Percentiles rank a stretch among this genome's conserved stretches.
These are phyloP conservation scores for Elsinoe fawcettii DNA, from an alignment of 2,329 filamentous ascomycete genomes.

Conservation along the genomic window DNA sequence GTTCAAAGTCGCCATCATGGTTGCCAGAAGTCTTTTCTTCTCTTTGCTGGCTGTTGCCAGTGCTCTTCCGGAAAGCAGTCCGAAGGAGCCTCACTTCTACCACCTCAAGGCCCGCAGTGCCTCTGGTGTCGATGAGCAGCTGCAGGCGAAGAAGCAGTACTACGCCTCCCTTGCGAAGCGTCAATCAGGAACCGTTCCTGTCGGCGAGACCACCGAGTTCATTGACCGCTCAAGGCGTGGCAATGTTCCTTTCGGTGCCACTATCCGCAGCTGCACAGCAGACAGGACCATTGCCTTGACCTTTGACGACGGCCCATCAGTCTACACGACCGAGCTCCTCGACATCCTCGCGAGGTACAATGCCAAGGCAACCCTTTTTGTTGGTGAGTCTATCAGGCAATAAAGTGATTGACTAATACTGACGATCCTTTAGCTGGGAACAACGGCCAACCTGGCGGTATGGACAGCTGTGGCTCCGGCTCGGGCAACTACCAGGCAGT, in stretches of 20 bases:
- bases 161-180: not conserved
- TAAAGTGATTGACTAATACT: not conserved
- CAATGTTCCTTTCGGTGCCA: slow-evolving; percentile 48
- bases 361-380: slow-evolving; percentile 76
- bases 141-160: slow-evolving; percentile 4
- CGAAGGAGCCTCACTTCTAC: not conserved
- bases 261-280: slow-evolving; percentile 48
- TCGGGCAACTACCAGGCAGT: slow-evolving; percentile 45
- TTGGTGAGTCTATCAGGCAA: slow-evolving; percentile 30
- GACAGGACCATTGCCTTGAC: slow-evolving; percentile 51
- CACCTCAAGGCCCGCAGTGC: slow-evolving; percentile 2
- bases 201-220: slow-evolving; percentile 49
- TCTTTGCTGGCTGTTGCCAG: slow-evolving; percentile 7
- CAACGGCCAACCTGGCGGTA: slow-evolving; percentile 33
- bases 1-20: slow-evolving; percentile 1
- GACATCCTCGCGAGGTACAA: slow-evolving; percentile 55
- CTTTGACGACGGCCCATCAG: slow-evolving; percentile 77
- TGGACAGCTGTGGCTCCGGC: slow-evolving; percentile 44
- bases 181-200: slow-evolving; percentile 31
- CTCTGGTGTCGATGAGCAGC: not conserved
- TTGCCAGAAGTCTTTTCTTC: slow-evolving; percentile 8
- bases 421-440: not conserved
- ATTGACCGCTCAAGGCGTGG: slow-evolving; percentile 49
- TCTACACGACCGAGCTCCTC: slow-evolving; percentile 63
- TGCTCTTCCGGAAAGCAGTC: slow-evolving; percentile 3